A percentile compares a stretch with the other conserved stretches of the same genome.
Evolutionary conservation across 2,329 filamentous ascomycete species (phyloP).

Genomic region (Raffaelea ambrosiae): DNA sequence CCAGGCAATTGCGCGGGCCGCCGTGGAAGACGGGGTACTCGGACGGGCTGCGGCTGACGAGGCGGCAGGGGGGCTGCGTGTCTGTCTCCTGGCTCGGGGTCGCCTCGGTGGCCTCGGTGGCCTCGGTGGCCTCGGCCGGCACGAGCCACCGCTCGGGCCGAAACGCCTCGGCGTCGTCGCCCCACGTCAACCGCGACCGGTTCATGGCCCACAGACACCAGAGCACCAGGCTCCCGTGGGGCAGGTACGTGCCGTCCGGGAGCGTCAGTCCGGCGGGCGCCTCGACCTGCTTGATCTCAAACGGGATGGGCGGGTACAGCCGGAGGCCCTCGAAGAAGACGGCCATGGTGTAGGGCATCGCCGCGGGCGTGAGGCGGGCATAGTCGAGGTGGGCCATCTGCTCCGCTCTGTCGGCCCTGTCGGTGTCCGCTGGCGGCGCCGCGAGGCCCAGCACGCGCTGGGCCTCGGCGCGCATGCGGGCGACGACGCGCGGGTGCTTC

Average conservation of each 20-base stretch:
- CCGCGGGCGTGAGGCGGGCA: constrained; percentile 29
- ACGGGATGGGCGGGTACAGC: constrained; percentile 55
- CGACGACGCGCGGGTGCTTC: constrained; percentile 32
- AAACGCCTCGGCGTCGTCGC: constrained; percentile 45
- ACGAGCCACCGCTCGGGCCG: constrained; percentile 48
- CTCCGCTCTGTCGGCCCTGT: too few relatives aligned
- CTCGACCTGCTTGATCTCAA: constrained; percentile 55
- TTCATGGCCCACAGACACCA: constrained; percentile 61
- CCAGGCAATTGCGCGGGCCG: constrained; percentile 51
- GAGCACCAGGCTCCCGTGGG: constrained; percentile 43
- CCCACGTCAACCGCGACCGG: constrained; percentile 47
- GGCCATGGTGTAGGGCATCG: constrained; percentile 49
- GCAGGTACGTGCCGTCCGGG: constrained; percentile 53
- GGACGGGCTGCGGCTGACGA: constrained; percentile 36
- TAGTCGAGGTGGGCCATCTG: too few relatives aligned
- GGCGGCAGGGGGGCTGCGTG: constrained; percentile 14
- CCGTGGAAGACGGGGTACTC: constrained; percentile 61
- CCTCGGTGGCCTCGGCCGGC: constrained; percentile 18
- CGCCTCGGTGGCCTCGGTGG: not conserved
- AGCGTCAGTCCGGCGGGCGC: constrained; percentile 34
- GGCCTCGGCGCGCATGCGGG: constrained; percentile 33
- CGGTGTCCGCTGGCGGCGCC: not conserved
- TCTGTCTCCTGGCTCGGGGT: not conserved
- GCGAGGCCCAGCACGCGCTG: too few relatives aligned
- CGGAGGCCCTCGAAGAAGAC: constrained; percentile 55